Evolutionary conservation across 129 eudicot species (phyloP).

Genomic region (Tagetes patula): DNA sequence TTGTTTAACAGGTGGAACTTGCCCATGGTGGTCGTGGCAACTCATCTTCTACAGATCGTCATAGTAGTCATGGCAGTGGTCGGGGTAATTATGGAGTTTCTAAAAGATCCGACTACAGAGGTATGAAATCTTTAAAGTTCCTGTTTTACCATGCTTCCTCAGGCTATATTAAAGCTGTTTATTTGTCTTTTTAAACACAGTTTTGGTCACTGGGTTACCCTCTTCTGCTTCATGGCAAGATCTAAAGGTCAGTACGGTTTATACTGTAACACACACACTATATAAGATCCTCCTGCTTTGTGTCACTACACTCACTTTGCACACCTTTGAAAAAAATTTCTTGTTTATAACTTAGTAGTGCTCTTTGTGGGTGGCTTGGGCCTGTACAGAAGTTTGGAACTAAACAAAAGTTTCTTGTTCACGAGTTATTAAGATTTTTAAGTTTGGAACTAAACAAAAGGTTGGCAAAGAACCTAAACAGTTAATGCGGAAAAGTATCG

Average conservation of each 20-base stretch:
- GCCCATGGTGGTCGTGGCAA: constrained; percentile 98
- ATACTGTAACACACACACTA: neutral
- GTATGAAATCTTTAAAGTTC: constrained; percentile 30
- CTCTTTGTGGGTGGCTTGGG: neutral
- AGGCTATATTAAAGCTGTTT: neutral
- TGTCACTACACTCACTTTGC: neutral
- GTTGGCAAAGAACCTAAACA: neutral
- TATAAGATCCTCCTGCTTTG: neutral
- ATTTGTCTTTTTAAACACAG: constrained; percentile 32
- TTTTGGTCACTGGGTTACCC: constrained; percentile 80
- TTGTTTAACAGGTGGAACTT: constrained; percentile 68
- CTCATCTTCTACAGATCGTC: constrained; percentile 68
- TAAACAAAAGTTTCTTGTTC: neutral
- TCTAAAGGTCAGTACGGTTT: constrained; percentile 59
- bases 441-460: neutral
- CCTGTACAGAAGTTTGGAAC: neutral
- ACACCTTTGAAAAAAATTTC: neutral
- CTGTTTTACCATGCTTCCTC: neutral
- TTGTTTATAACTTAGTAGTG: neutral
- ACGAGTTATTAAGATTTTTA: neutral
- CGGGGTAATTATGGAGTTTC: constrained; percentile 82
- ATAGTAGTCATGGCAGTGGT: constrained; percentile 48
- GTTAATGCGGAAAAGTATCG: neutral
- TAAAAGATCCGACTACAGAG: constrained; percentile 79
- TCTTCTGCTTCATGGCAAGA: constrained; percentile 98